phyloP scores from a whole-genome alignment of 805 yeast genomes.

The Candida michaelii region DNA sequence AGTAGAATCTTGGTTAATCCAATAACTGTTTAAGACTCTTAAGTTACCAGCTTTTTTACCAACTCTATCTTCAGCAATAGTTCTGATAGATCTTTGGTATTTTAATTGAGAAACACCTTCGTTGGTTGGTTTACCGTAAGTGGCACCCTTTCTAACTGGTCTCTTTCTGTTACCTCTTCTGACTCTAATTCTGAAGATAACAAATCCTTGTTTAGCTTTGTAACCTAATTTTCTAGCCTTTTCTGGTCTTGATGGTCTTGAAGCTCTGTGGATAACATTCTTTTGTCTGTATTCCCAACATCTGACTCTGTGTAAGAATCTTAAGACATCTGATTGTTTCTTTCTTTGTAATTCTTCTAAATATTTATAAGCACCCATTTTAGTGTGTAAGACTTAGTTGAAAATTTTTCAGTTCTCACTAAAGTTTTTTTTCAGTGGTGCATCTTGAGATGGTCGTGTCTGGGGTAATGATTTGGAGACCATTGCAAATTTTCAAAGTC shows the following conservation, averaged over 20 bases:
- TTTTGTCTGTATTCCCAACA: slow-evolving; percentile 99
- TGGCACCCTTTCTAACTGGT: slow-evolving; percentile 99
- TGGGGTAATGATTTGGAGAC: background rate
- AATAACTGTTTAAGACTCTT: slow-evolving; percentile 99
- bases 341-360: slow-evolving; percentile 99
- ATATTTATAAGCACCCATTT: slow-evolving; percentile 99
- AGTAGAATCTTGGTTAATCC: slow-evolving; percentile 99
- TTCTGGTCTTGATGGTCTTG: slow-evolving; percentile 99
- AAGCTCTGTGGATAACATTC: slow-evolving; percentile 97
- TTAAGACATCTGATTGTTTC: slow-evolving; percentile 99
- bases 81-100: slow-evolving; percentile 97
- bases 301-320: slow-evolving; percentile 99
- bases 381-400: slow-evolving; percentile 14
- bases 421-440: slow-evolving; percentile 1
- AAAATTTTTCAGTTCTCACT: slow-evolving; percentile 11
- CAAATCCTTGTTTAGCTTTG: slow-evolving; percentile 99
- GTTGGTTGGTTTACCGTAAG: slow-evolving; percentile 99
- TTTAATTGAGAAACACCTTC: slow-evolving; percentile 99
- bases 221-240: slow-evolving; percentile 99
- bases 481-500: background rate
- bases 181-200: slow-evolving; percentile 97
- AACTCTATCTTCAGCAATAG: slow-evolving; percentile 99
- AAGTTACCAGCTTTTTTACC: slow-evolving; percentile 98
- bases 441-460: slow-evolving; percentile 5
- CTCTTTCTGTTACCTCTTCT: slow-evolving; percentile 99